phyloP scores from a whole-genome alignment of 1,139 yeast genomes.

The Hyphopichia khmerensis region DNA sequence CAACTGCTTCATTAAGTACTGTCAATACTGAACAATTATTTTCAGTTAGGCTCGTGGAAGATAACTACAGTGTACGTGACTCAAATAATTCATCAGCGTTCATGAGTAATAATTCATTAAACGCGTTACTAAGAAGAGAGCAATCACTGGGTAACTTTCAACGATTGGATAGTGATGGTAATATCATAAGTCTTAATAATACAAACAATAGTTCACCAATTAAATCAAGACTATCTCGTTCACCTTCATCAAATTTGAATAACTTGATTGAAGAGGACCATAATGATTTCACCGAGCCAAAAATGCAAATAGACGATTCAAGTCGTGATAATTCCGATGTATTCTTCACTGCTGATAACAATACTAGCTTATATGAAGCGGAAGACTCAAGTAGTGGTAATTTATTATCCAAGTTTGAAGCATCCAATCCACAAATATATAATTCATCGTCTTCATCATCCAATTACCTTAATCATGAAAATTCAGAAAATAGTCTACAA shows the following conservation, averaged over 20 bases:
- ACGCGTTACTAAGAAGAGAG: constrained; percentile 29
- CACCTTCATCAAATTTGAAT: constrained; percentile 30
- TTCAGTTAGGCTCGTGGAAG: constrained; percentile 75
- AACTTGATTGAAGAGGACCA: constrained; percentile 28
- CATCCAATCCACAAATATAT: constrained; percentile 6
- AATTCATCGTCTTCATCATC: constrained; percentile 2
- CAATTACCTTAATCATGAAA: constrained; percentile 7
- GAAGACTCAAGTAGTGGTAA: constrained; percentile 10
- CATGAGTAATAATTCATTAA: constrained; percentile 30
- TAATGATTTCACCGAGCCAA: background rate
- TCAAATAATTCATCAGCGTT: constrained; percentile 32
- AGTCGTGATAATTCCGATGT: constrained; percentile 7
- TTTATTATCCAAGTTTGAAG: constrained; percentile 24
- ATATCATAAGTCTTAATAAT: constrained; percentile 33
- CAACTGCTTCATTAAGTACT: constrained; percentile 74
- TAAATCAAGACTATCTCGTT: constrained; percentile 19
- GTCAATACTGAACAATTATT: constrained; percentile 83
- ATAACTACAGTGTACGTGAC: constrained; percentile 42
- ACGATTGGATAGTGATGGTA: constrained; percentile 55
- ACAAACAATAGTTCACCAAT: constrained; percentile 3
- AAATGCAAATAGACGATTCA: background rate
- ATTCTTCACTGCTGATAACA: constrained; percentile 8
- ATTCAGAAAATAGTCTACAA: constrained; percentile 10
- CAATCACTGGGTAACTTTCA: constrained; percentile 46
- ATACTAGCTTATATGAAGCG: constrained; percentile 1